phyloP scores from a whole-genome alignment of 208 protist genomes.

The Crithidia expoeki region DNA sequence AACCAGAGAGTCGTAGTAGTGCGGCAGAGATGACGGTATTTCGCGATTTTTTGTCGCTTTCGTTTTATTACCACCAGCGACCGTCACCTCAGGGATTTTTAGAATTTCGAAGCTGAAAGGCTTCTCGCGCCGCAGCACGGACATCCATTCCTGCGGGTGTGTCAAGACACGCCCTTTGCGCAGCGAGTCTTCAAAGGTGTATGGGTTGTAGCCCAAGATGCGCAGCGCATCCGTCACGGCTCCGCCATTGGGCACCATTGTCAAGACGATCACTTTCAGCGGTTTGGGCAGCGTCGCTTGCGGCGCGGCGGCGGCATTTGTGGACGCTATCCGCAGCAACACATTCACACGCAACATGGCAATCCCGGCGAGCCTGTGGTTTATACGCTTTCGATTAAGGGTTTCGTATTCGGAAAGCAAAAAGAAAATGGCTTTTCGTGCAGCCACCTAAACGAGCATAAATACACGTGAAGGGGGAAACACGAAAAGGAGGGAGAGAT shows the following conservation, averaged over 20 bases:
- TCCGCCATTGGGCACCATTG: constrained; percentile 80
- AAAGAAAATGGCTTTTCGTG: no score
- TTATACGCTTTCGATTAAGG: no score
- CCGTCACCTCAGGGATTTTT: background rate
- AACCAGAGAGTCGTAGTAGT: constrained; percentile 68
- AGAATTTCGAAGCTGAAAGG: constrained; percentile 65
- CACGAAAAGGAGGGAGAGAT: no score
- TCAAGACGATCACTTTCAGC: constrained; percentile 65
- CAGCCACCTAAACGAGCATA: no score
- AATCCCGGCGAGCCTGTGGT: no score
- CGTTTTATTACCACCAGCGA: background rate
- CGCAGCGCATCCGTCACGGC: constrained; percentile 61
- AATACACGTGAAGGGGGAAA: no score
- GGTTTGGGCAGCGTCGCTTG: background rate
- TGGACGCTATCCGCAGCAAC: constrained; percentile 5
- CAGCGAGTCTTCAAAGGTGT: constrained; percentile 73
- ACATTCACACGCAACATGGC: constrained; percentile 14
- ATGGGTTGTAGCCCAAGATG: constrained; percentile 75
- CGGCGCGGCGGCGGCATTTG: background rate
- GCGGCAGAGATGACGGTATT: background rate
- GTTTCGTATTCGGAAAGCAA: no score
- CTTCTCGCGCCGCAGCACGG: constrained; percentile 70
- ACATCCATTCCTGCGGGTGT: constrained; percentile 84
- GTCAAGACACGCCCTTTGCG: constrained; percentile 63
- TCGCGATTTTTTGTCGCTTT: background rate